Percentiles rank a stretch among this genome's conserved stretches.
phyloP scores from a whole-genome alignment of 192 early-diverging fungal species.

The Backusella psychrophila region DNA sequence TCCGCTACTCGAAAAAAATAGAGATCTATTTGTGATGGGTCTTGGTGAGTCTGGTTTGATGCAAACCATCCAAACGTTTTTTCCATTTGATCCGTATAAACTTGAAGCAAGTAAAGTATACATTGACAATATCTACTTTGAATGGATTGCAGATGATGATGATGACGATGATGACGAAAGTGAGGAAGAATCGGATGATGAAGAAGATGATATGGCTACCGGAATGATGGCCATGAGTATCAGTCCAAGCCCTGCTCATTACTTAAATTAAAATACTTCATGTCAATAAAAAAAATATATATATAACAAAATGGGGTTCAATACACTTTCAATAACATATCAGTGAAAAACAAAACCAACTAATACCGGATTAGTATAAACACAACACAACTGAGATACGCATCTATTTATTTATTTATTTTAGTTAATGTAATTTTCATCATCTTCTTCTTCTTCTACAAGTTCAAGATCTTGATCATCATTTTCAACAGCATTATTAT shows the following conservation, averaged over 20 bases:
- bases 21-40: constrained; percentile 37
- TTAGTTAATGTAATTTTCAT: not conserved
- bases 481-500: not conserved
- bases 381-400: not conserved
- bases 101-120: constrained; percentile 68
- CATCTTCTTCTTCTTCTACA: not conserved
- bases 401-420: not conserved
- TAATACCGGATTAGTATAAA: not conserved
- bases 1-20: constrained; percentile 69
- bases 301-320: not conserved
- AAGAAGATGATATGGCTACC: constrained; percentile 35
- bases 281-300: not conserved
- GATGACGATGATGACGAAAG: constrained; percentile 40
- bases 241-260: constrained; percentile 47
- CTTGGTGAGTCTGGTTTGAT: constrained; percentile 17
- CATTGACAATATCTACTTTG: constrained; percentile 72
- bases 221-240: constrained; percentile 58
- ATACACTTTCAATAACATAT: not conserved
- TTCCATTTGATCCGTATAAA: constrained; percentile 92
- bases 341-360: not conserved
- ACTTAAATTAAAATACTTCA: constrained; percentile 5
- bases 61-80: constrained; percentile 64
- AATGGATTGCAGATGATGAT: constrained; percentile 73
- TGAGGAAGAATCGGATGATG: constrained; percentile 35
- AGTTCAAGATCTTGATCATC: not conserved